These are phyloP conservation scores for Phyllosticta ampelicida DNA, from an alignment of 2,329 filamentous ascomycete species.

Conservation along the genomic window DNA sequence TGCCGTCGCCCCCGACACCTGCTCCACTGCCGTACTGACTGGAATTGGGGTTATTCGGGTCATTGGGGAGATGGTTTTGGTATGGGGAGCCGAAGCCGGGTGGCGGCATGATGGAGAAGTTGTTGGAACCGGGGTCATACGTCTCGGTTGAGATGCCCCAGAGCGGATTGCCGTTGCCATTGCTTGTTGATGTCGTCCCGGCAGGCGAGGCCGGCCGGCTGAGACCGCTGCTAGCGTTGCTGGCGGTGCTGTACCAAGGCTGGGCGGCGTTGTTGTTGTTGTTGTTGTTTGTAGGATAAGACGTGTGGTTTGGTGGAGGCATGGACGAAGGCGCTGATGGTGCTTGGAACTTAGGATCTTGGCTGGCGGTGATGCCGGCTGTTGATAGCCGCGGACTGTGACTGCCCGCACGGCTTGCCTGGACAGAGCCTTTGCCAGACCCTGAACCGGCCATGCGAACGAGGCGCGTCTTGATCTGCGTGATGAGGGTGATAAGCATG, in stretches of 20 bases:
- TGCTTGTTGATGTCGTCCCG: conserved; percentile 15
- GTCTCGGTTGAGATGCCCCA: conserved; percentile 35
- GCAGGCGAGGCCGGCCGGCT: conserved; percentile 38
- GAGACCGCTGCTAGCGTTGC: conserved; percentile 32
- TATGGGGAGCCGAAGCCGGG: conserved; percentile 18
- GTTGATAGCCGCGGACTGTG: conserved; percentile 2
- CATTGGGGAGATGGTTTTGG: conserved; percentile 2
- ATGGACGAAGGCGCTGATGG: neutral
- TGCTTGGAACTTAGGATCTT: neutral
- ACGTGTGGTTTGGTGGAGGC: conserved; percentile 5
- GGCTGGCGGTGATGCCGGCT: conserved; percentile 14
- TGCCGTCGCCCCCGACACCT: conserved; percentile 9
- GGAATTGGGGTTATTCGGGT: conserved; percentile 12
- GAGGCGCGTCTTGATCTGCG: conserved; percentile 62
- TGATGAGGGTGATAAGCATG: conserved; percentile 67
- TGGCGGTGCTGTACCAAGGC: conserved; percentile 32
- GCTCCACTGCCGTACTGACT: conserved; percentile 12
- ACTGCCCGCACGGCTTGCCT: conserved; percentile 12
- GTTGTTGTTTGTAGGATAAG: neutral
- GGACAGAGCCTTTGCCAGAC: conserved; percentile 28
- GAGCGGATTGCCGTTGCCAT: conserved; percentile 23
- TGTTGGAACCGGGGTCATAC: conserved; percentile 34
- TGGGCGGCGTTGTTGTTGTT: neutral
- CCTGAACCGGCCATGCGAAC: conserved; percentile 45
- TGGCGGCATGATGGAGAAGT: conserved; percentile 39